Evolutionary conservation across 2,329 filamentous ascomycete genomes (phyloP).

Genomic region (Didymella keratinophila): DNA sequence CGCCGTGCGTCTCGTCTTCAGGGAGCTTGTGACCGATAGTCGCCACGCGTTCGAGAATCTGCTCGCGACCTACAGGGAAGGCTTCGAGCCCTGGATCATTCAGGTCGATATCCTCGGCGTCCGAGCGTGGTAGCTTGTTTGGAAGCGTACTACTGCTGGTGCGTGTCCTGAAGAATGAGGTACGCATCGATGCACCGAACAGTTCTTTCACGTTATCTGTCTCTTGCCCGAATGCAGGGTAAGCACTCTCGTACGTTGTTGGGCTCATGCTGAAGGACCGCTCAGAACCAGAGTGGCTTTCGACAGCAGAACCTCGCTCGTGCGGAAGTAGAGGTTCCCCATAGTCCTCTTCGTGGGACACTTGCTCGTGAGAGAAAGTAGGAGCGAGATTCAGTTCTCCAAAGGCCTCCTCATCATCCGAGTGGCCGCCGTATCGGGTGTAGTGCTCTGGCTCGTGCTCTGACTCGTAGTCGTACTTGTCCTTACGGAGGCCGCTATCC

Average conservation of each 20-base stretch:
- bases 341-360: constrained; percentile 10
- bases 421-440: constrained; percentile 16
- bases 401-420: constrained; percentile 8
- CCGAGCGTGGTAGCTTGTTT: constrained; percentile 38
- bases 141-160: constrained; percentile 38
- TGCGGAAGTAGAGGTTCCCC: constrained; percentile 35
- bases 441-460: constrained; percentile 27
- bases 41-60: constrained; percentile 40
- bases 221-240: constrained; percentile 25
- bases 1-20: constrained; percentile 34
- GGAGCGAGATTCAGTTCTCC: constrained; percentile 17
- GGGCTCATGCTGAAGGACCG: constrained; percentile 22
- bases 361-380: constrained; percentile 22
- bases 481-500: constrained; percentile 25
- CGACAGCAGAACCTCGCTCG: constrained; percentile 26
- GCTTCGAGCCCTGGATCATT: constrained; percentile 39
- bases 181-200: constrained; percentile 21
- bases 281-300: constrained; percentile 27
- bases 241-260: constrained; percentile 9
- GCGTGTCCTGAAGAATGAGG: constrained; percentile 30
- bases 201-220: constrained; percentile 15
- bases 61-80: constrained; percentile 40
- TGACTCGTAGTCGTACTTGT: constrained; percentile 18
- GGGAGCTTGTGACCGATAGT: constrained; percentile 38
- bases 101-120: constrained; percentile 40